phyloP scores from a whole-genome alignment of 2,329 filamentous ascomycete genomes.

The Microcyclosporella mali region DNA sequence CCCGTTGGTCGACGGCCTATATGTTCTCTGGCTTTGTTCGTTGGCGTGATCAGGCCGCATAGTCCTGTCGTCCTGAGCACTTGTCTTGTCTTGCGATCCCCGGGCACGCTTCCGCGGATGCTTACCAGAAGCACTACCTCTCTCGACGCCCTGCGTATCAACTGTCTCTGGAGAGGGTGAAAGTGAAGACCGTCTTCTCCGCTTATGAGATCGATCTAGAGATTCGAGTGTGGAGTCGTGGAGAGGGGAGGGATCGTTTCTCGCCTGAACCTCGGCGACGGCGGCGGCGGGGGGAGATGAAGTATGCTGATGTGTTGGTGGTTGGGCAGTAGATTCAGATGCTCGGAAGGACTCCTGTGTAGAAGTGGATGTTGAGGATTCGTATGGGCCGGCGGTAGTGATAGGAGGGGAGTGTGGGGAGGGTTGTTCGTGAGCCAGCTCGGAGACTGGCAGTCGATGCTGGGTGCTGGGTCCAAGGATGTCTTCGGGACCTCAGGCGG shows the following conservation, averaged over 20 bases:
- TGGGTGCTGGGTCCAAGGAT: constrained; percentile 6
- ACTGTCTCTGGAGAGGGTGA: constrained; percentile 18
- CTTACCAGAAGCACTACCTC: constrained; percentile 22
- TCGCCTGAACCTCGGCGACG: constrained; percentile 12
- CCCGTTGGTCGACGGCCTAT: constrained; percentile 34
- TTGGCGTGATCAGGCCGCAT: constrained; percentile 35
- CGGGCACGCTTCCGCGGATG: constrained; percentile 39
- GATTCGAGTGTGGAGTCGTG: constrained; percentile 19
- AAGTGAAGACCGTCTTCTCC: constrained; percentile 24
- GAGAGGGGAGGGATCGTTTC: constrained; percentile 7
- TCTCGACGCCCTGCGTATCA: constrained; percentile 9
- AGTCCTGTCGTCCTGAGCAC: constrained; percentile 36
- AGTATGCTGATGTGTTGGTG: constrained; percentile 11
- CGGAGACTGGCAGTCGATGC: constrained; percentile 21
- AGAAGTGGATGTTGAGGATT: constrained; percentile 16
- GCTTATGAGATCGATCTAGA: constrained; percentile 26
- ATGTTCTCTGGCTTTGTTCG: constrained; percentile 37
- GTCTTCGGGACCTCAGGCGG: constrained; percentile 15
- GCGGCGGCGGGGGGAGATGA: constrained; percentile 6
- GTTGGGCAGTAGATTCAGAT: constrained; percentile 30
- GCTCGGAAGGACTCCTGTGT: constrained; percentile 21
- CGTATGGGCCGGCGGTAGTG: constrained; percentile 30
- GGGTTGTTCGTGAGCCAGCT: constrained; percentile 27
- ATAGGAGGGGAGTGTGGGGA: constrained; percentile 22
- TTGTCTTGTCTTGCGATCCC: constrained; percentile 28